Evolutionary conservation across 176 grass and related monocot species (phyloP).

Genomic region (Leersia perrieri): DNA sequence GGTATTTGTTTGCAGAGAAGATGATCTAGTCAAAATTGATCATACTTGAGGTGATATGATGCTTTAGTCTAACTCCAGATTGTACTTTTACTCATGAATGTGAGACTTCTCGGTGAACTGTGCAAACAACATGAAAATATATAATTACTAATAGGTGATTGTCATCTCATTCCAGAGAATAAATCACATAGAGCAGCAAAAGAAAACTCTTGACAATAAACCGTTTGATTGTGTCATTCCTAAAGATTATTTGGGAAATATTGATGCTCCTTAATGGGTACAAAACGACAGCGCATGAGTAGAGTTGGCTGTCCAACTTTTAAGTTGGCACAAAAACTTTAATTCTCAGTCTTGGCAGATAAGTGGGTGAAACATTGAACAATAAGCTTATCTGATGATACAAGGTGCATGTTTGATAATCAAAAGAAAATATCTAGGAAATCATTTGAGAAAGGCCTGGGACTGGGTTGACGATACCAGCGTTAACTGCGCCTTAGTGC

Average conservation of each 20-base stretch:
- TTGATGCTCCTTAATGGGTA: background rate
- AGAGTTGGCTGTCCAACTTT: background rate
- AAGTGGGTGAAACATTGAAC: background rate
- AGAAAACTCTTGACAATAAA: background rate
- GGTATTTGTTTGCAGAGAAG: background rate
- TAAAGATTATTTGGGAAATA: conserved; percentile 19
- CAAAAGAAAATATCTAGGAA: background rate
- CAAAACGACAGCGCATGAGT: background rate
- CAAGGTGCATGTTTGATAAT: background rate
- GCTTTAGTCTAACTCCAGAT: background rate
- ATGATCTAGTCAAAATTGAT: conserved; percentile 23
- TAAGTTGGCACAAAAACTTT: background rate
- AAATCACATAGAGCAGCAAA: background rate
- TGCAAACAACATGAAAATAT: background rate
- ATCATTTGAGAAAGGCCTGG: too few relatives aligned
- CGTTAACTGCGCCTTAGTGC: too few relatives aligned
- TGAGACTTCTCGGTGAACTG: background rate
- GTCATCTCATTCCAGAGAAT: background rate
- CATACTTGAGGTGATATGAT: background rate
- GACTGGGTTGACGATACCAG: too few relatives aligned
- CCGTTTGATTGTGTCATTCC: background rate
- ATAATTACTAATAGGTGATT: background rate
- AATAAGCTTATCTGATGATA: background rate
- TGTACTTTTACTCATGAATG: conserved; percentile 13
- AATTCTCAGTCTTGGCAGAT: background rate